Base-by-base conservation (phyloP, 495 filamentous ascomycete genomes). In the Viridothelium virens region DNA sequence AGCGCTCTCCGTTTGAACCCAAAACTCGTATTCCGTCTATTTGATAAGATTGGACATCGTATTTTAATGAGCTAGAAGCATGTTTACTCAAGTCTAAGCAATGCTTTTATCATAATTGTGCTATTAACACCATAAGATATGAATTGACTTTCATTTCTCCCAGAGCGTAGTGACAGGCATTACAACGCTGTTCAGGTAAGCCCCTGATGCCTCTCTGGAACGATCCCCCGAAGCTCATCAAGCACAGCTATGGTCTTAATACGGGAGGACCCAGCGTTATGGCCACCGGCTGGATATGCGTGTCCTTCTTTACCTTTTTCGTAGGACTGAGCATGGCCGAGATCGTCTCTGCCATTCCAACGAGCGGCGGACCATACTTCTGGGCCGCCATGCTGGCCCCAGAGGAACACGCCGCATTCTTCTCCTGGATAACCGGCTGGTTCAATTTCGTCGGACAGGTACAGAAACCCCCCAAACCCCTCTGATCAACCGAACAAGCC, bases 371-470 rank as follows among this genome's bases (percentile, higher is more conserved):
- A 9, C 85, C 85, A 18, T 89, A 89, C 68, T 88, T 87, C 73
- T 89, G 86, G 86, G 79, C 83, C 2, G 85, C 85, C 38, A 79
- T 86, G 66, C 77, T 88, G 33, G 84, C 86, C 6, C 82, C 85
- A 1, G 75, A 78, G 5, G 72, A 77, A 5, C 79, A 81, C 73
- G 79, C 81, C 0, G 83, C 86, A 5, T 87, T 88, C 69, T 79
- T 81, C 6, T 81, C 83, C 36, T 88, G 86, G 86, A 77, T 87
- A 48, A 88, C 86, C 2, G 86, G 86, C 12, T 87, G 85, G 85
- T 76, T 74, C 65, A 72, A 73, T 61, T 70, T 74, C 44, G 70
- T 76, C 3, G 74, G 74, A 50, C 73, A 59, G 53, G 53, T 59
- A 36, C 11, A 9, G 12, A 53, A 14, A 25, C 48, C 48, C 48